These are phyloP conservation scores for Penicillium pancosmium DNA, from an alignment of 495 filamentous ascomycete species.

Conservation along the genomic window DNA sequence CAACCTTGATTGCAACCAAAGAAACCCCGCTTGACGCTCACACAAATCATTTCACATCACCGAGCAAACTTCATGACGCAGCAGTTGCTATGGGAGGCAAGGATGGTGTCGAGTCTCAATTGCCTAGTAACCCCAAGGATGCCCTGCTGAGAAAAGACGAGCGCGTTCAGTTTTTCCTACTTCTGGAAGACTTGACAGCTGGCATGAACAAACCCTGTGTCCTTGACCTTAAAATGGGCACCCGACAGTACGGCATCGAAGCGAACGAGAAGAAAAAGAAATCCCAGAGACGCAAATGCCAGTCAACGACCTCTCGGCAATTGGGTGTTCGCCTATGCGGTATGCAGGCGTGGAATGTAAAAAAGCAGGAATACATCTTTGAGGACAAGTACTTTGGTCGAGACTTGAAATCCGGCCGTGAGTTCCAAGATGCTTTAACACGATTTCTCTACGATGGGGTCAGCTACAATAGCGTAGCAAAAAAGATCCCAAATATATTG, in stretches of 20 bases:
- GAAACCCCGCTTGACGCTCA: neutral
- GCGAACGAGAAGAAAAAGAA: constrained; percentile 88
- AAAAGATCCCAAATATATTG: constrained; percentile 85
- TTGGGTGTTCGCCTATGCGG: constrained; percentile 93
- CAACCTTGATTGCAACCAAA: constrained; percentile 3
- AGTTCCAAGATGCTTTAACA: constrained; percentile 87
- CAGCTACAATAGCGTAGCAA: constrained; percentile 70
- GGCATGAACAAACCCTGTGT: constrained; percentile 97
- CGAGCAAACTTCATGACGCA: constrained; percentile 9
- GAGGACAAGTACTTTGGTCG: constrained; percentile 98
- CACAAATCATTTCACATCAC: constrained; percentile 3
- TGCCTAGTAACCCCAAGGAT: constrained; percentile 75
- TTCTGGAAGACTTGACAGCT: constrained; percentile 95
- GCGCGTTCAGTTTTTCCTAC: constrained; percentile 86
- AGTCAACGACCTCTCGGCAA: constrained; percentile 86
- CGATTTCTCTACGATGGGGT: constrained; percentile 93
- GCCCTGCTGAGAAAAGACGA: constrained; percentile 70
- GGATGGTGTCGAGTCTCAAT: constrained; percentile 29
- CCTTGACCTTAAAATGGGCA: constrained; percentile 98
- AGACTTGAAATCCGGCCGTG: constrained; percentile 80
- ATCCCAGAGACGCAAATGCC: constrained; percentile 90
- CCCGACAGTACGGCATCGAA: constrained; percentile 96
- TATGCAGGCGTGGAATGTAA: constrained; percentile 92
- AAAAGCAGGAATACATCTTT: constrained; percentile 80
- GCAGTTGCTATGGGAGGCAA: constrained; percentile 6